A percentile compares a stretch with the other conserved stretches of the same genome.
Conservation (phyloP, 352 stramenopile genomes). For the Aphanomyces stellatus region DNA sequence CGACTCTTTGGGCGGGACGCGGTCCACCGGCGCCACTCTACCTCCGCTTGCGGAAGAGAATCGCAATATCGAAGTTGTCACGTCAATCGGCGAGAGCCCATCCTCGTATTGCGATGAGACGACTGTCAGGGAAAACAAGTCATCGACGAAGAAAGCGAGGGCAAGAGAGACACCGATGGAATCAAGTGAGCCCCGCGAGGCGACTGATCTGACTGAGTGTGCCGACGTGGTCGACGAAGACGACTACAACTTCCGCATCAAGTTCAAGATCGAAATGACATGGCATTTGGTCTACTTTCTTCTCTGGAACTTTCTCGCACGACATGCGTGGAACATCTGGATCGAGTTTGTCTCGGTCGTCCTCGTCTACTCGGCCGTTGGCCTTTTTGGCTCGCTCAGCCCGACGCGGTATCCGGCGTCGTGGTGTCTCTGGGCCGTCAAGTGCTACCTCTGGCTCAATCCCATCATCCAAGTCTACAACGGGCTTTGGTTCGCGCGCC, state of each 20-base stretch:
- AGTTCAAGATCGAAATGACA: background rate
- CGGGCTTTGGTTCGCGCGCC: background rate
- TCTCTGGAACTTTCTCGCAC: background rate
- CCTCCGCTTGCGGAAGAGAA: background rate
- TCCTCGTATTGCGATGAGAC: too few species aligned
- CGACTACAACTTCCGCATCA: slow-evolving; percentile 7
- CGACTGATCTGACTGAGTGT: background rate
- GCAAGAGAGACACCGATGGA: too few species aligned
- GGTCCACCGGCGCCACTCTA: background rate
- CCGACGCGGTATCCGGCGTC: background rate
- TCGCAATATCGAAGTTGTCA: background rate
- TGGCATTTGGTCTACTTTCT: slow-evolving; percentile 1
- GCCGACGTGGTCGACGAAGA: slow-evolving; percentile 1
- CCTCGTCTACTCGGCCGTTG: background rate
- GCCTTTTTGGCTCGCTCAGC: background rate
- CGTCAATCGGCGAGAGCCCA: too few species aligned
- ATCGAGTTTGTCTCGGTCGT: slow-evolving; percentile 3
- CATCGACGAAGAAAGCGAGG: too few species aligned
- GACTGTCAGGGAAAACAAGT: too few species aligned
- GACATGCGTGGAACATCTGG: background rate
- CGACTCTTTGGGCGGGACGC: background rate
- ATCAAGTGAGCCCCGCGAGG: too few species aligned
- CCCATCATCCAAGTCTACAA: slow-evolving; percentile 7
- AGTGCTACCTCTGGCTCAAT: background rate
- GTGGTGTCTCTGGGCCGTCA: slow-evolving; percentile 1